Evolutionary conservation across 371 early-diverging fungal genomes (phyloP).

Genomic region (Lichtheimia corymbifera): DNA sequence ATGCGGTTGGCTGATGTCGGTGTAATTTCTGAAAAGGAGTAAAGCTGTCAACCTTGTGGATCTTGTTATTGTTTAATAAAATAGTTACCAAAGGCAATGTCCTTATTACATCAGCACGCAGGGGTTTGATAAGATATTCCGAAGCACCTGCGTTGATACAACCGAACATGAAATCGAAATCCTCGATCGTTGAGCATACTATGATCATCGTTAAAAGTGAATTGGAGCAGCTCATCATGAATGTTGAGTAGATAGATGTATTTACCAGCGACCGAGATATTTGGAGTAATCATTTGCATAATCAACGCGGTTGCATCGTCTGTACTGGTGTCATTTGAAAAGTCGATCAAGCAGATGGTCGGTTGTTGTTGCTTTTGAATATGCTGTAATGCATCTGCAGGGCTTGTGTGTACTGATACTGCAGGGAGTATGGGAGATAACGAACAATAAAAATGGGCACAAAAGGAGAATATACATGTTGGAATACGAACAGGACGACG

Average conservation of each 20-base stretch:
- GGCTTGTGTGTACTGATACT: conserved; percentile 29
- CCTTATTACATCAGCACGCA: conserved; percentile 50
- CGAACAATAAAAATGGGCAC: too few relatives aligned
- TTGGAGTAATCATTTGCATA: conserved; percentile 4
- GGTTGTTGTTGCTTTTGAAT: conserved; percentile 10
- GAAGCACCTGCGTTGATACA: conserved; percentile 58
- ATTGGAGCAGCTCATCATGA: conserved; percentile 6
- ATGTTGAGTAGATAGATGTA: not conserved
- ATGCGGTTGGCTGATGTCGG: conserved; percentile 9
- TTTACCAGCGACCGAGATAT: conserved; percentile 9
- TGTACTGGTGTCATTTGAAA: conserved; percentile 9
- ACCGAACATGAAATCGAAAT: conserved; percentile 35
- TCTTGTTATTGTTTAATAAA: not conserved
- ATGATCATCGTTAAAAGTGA: conserved; percentile 7
- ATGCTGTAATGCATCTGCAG: conserved; percentile 25
- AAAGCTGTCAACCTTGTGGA: conserved; percentile 2
- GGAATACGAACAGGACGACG: not conserved
- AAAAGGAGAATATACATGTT: not conserved
- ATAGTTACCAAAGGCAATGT: conserved; percentile 55
- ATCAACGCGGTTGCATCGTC: not conserved
- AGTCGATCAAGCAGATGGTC: conserved; percentile 17
- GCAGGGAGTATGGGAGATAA: conserved; percentile 31
- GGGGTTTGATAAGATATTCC: conserved; percentile 57
- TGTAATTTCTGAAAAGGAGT: conserved; percentile 16
- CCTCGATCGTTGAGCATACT: conserved; percentile 42